Evolutionary conservation across 2,329 filamentous ascomycete genomes (phyloP).

Genomic region (Arthrobotrys sinensis): DNA sequence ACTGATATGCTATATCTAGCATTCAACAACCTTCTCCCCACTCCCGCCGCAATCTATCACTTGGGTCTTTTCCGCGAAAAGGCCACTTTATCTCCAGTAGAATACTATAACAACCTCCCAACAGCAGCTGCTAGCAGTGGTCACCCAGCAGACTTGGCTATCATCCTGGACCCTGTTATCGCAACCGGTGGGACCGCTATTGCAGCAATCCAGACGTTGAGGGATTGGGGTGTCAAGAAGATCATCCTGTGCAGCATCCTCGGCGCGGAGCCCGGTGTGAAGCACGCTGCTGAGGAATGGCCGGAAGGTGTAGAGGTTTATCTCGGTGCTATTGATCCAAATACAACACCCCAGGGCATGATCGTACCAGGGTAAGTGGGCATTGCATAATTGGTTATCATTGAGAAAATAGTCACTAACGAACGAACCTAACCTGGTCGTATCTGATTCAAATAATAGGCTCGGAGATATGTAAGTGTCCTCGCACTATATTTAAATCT

Average conservation of each 20-base stretch:
- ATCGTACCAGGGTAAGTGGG: slow-evolving; percentile 54
- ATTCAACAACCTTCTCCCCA: slow-evolving; percentile 84
- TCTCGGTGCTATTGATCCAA: slow-evolving; percentile 71
- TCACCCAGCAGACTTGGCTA: slow-evolving; percentile 76
- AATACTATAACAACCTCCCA: slow-evolving; percentile 98
- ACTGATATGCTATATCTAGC: slow-evolving; percentile 69
- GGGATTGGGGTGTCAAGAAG: slow-evolving; percentile 89
- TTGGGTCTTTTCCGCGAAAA: slow-evolving; percentile 95
- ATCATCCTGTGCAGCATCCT: slow-evolving; percentile 84
- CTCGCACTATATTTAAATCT: not conserved
- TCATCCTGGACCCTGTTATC: slow-evolving; percentile 92
- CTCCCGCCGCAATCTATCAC: slow-evolving; percentile 87
- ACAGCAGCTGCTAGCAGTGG: slow-evolving; percentile 67
- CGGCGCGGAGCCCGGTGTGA: slow-evolving; percentile 80
- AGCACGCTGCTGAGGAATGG: slow-evolving; percentile 82
- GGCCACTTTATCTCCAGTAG: slow-evolving; percentile 86
- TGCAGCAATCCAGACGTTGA: slow-evolving; percentile 89
- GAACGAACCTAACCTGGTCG: not conserved
- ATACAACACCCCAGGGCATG: slow-evolving; percentile 52
- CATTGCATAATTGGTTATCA: slow-evolving; percentile 1
- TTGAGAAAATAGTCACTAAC: not conserved
- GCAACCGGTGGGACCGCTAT: slow-evolving; percentile 91
- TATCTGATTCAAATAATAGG: slow-evolving; percentile 17
- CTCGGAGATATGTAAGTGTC: slow-evolving; percentile 58
- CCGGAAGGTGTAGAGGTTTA: slow-evolving; percentile 83